These are phyloP conservation scores for Heterobasidion parviporum DNA, from an alignment of 1,284 basidiomycete genomes.

Conservation along the genomic window DNA sequence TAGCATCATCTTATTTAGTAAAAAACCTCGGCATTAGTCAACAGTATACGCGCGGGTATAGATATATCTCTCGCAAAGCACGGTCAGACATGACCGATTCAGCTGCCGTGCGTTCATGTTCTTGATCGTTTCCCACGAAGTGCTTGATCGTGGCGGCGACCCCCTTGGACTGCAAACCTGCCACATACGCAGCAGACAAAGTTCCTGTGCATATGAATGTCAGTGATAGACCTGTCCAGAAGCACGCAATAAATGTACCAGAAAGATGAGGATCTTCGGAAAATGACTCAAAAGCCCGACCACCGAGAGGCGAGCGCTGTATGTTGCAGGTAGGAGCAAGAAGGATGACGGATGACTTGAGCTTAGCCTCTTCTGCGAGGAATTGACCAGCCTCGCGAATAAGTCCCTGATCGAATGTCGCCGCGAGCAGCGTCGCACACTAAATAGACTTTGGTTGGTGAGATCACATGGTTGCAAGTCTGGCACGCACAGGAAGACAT, in stretches of 20 bases:
- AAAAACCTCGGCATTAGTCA: background rate
- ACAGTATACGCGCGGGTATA: conserved; percentile 26
- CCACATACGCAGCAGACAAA: conserved; percentile 65
- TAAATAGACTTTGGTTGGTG: background rate
- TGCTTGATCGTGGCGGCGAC: conserved; percentile 71
- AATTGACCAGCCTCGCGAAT: conserved; percentile 58
- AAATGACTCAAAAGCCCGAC: conserved; percentile 73
- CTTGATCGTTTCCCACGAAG: conserved; percentile 68
- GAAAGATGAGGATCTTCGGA: conserved; percentile 75
- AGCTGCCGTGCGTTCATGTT: conserved; percentile 58
- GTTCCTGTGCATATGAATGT: conserved; percentile 14
- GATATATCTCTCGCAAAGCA: conserved; percentile 75
- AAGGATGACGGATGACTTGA: conserved; percentile 59
- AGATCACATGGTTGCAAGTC: background rate
- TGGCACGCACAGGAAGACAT: conserved; percentile 21
- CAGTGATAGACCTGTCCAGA: background rate
- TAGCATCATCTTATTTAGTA: conserved; percentile 21
- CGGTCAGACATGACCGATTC: conserved; percentile 57
- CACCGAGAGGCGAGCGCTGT: conserved; percentile 68
- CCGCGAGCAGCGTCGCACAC: conserved; percentile 61
- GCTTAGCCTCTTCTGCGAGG: conserved; percentile 64
- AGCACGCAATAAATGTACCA: conserved; percentile 27
- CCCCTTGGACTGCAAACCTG: conserved; percentile 63
- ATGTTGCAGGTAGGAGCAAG: conserved; percentile 79
- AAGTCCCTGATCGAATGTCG: conserved; percentile 67